phyloP scores from a whole-genome alignment of 139 green algal genomes.

The Chlamydomonas urium region DNA sequence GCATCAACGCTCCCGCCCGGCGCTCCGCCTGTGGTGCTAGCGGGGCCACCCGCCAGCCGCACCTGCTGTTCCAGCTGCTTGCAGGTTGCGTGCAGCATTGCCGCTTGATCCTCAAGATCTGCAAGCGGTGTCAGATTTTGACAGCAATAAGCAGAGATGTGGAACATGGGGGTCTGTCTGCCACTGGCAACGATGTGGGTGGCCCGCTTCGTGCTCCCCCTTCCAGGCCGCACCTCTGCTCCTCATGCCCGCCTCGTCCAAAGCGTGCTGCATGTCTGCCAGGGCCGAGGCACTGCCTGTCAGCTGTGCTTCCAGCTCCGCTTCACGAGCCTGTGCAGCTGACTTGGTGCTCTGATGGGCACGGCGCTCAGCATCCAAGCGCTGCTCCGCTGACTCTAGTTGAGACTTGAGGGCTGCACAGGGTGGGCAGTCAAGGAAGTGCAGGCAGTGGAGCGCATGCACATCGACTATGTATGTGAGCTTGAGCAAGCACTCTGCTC shows the following conservation, averaged over 20 bases:
- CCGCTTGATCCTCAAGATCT: background rate
- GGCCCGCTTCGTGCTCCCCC: too few relatives aligned
- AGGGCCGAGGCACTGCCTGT: slow-evolving; percentile 41
- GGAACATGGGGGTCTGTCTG: too few relatives aligned
- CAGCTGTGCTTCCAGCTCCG: slow-evolving; percentile 54
- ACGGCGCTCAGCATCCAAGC: slow-evolving; percentile 55
- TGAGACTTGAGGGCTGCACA: slow-evolving; percentile 49
- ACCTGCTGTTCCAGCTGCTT: slow-evolving; percentile 3
- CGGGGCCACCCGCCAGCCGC: too few relatives aligned
- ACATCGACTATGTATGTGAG: too few relatives aligned
- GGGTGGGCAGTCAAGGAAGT: too few relatives aligned
- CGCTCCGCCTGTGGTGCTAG: too few relatives aligned
- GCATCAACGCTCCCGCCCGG: background rate
- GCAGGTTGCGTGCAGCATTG: background rate
- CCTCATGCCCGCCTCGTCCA: slow-evolving; percentile 29
- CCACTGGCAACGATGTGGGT: too few relatives aligned
- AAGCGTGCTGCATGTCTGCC: slow-evolving; percentile 38
- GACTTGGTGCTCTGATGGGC: slow-evolving; percentile 31
- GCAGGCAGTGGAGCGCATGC: too few relatives aligned
- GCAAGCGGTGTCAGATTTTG: background rate
- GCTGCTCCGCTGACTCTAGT: slow-evolving; percentile 48
- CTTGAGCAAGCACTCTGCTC: too few relatives aligned
- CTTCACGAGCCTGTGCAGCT: slow-evolving; percentile 43
- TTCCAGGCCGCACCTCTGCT: slow-evolving; percentile 17
- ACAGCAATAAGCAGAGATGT: background rate